Evolutionary conservation across 106 monocot genomes (phyloP).

Genomic region (Alisma plantagoaquatica): DNA sequence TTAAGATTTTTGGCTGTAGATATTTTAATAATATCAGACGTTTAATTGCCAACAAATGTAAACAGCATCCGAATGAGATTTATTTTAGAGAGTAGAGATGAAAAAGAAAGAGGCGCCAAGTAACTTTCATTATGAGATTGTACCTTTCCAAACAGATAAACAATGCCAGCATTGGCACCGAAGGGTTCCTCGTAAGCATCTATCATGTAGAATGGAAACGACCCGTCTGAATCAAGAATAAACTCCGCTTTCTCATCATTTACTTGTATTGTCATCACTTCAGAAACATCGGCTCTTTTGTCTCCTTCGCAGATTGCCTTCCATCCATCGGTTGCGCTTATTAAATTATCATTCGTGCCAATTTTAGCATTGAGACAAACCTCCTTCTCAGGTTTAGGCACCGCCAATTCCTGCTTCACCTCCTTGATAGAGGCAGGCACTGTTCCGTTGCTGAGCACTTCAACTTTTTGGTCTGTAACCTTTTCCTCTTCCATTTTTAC

Average conservation of each 20-base stretch:
- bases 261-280: conserved; percentile 11
- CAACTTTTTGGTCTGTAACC: conserved; percentile 11
- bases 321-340: conserved; percentile 56
- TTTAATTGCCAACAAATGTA: too few relatives aligned
- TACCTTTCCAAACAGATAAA: conserved; percentile 93
- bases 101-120: too few relatives aligned
- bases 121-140: background rate
- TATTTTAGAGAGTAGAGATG: too few relatives aligned
- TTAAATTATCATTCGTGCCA: conserved; percentile 21
- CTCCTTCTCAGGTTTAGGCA: conserved; percentile 12
- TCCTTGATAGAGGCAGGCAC: too few relatives aligned
- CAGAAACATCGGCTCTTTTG: conserved; percentile 1
- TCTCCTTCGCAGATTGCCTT: conserved; percentile 34
- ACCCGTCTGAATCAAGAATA: conserved; percentile 48
- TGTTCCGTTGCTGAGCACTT: conserved; percentile 13
- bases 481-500: conserved; percentile 6
- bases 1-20: too few relatives aligned
- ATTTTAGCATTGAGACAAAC: conserved; percentile 52
- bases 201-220: conserved; percentile 76
- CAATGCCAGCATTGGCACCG: conserved; percentile 58
- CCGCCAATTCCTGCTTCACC: conserved; percentile 13
- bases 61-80: too few relatives aligned
- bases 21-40: background rate
- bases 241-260: conserved; percentile 47
- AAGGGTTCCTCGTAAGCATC: conserved; percentile 84